phyloP scores from a whole-genome alignment of 2,329 filamentous ascomycete species.

The Pseudocercospora eumusae region DNA sequence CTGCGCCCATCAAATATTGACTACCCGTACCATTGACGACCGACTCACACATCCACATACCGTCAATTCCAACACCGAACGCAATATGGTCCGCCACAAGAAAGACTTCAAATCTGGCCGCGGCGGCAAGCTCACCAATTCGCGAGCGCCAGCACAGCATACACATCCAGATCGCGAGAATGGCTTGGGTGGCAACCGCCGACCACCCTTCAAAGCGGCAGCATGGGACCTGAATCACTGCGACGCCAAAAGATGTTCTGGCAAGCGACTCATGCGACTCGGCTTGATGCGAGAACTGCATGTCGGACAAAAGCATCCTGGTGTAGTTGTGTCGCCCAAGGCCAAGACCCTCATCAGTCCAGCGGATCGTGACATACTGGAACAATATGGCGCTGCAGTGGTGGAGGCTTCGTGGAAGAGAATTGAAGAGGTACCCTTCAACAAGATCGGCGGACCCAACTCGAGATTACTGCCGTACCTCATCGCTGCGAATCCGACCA shows the following conservation, averaged over 20 bases:
- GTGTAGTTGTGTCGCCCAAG: slow-evolving; percentile 94
- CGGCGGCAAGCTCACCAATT: slow-evolving; percentile 42
- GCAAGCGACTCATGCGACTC: slow-evolving; percentile 88
- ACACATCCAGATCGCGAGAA: slow-evolving; percentile 35
- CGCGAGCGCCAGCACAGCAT: slow-evolving; percentile 37
- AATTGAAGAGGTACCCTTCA: slow-evolving; percentile 87
- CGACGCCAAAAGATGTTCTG: slow-evolving; percentile 93
- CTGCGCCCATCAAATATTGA: too few relatives aligned
- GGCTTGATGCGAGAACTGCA: slow-evolving; percentile 92
- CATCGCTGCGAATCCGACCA: slow-evolving; percentile 93
- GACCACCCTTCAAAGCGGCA: slow-evolving; percentile 79
- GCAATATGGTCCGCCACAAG: slow-evolving; percentile 68
- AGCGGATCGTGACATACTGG: slow-evolving; percentile 77
- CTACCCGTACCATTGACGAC: too few relatives aligned
- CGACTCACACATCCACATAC: too few relatives aligned
- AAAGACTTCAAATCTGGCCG: slow-evolving; percentile 86
- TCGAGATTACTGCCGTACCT: slow-evolving; percentile 90
- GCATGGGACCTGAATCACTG: slow-evolving; percentile 99
- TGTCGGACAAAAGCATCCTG: slow-evolving; percentile 86
- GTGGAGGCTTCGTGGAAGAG: slow-evolving; percentile 98
- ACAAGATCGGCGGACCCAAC: slow-evolving; percentile 87
- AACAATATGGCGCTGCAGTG: slow-evolving; percentile 88
- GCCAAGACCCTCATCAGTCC: slow-evolving; percentile 82
- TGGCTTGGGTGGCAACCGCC: slow-evolving; percentile 32
- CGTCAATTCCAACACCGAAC: background rate